Evolutionary conservation across 2,329 filamentous ascomycete genomes (phyloP).

Genomic region (Knufia fluminis): DNA sequence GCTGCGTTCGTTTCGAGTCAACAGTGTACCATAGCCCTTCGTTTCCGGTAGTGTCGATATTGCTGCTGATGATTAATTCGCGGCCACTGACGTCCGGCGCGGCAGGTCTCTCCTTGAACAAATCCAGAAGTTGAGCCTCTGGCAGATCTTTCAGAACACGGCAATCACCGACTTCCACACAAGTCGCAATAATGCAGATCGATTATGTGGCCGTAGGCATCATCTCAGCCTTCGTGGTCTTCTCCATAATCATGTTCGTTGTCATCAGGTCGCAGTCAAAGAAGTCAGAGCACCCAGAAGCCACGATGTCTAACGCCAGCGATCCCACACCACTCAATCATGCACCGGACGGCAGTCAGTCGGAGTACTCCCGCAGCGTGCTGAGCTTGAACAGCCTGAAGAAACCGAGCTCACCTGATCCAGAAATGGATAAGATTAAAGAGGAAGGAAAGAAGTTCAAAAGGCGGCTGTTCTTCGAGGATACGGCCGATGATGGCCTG

Average conservation of each 20-base stretch:
- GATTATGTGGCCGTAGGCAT: constrained; percentile 5
- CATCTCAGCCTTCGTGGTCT: neutral
- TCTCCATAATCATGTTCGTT: constrained; percentile 3
- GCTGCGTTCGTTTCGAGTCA: too few species aligned
- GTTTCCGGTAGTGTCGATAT: too few species aligned
- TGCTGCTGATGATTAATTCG: too few species aligned
- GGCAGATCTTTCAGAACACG: too few species aligned
- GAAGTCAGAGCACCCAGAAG: constrained; percentile 3
- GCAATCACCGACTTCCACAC: too few species aligned
- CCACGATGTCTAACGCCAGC: neutral
- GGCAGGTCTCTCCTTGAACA: too few species aligned
- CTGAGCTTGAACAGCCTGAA: neutral
- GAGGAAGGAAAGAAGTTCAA: neutral
- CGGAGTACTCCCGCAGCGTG: neutral
- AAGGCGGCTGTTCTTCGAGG: constrained; percentile 1
- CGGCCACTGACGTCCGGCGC: too few species aligned
- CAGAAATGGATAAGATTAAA: neutral
- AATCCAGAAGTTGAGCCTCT: too few species aligned
- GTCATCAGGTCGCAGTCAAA: neutral
- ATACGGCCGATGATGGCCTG: neutral
- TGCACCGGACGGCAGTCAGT: constrained; percentile 1
- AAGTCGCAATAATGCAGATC: neutral
- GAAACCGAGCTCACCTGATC: neutral
- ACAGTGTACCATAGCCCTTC: too few species aligned
- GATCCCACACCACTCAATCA: neutral